Conservation (phyloP, 2,329 filamentous ascomycete genomes). For the Monilinia aucupariae region DNA sequence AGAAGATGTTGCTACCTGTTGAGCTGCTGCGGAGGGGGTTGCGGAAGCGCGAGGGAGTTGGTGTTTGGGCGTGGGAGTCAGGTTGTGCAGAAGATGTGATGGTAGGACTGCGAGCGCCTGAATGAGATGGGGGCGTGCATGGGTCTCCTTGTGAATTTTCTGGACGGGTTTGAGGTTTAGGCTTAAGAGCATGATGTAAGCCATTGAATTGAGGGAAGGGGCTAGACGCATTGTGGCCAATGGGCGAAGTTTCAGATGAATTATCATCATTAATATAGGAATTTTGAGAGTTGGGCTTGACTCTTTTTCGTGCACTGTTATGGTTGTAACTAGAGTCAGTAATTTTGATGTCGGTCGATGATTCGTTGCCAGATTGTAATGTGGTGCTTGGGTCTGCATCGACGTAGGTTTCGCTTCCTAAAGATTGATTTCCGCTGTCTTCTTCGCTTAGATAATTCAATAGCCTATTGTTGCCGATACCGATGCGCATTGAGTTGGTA, state of each 20-base stretch:
- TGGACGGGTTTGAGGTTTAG: neutral
- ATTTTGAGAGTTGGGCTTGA: neutral
- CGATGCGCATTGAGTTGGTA: slow-evolving; percentile 26
- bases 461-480: slow-evolving; percentile 18
- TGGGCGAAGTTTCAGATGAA: slow-evolving; percentile 20
- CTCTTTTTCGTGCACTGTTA: slow-evolving; percentile 10
- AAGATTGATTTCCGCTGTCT: slow-evolving; percentile 20
- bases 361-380: slow-evolving; percentile 8
- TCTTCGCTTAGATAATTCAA: slow-evolving; percentile 26
- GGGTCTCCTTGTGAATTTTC: neutral
- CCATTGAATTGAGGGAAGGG: neutral
- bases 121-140: slow-evolving; percentile 20
- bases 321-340: slow-evolving; percentile 6
- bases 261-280: slow-evolving; percentile 21
- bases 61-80: neutral
- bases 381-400: neutral
- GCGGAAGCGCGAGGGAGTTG: neutral
- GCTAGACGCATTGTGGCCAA: neutral
- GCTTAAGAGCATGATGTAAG: neutral
- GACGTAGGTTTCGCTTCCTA: slow-evolving; percentile 19
- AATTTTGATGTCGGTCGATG: slow-evolving; percentile 2
- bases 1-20: slow-evolving; percentile 30
- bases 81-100: neutral
- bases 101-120: neutral
- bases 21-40: slow-evolving; percentile 21